phyloP scores from a whole-genome alignment of 192 early-diverging fungal genomes.

The Backusella sp. region DNA sequence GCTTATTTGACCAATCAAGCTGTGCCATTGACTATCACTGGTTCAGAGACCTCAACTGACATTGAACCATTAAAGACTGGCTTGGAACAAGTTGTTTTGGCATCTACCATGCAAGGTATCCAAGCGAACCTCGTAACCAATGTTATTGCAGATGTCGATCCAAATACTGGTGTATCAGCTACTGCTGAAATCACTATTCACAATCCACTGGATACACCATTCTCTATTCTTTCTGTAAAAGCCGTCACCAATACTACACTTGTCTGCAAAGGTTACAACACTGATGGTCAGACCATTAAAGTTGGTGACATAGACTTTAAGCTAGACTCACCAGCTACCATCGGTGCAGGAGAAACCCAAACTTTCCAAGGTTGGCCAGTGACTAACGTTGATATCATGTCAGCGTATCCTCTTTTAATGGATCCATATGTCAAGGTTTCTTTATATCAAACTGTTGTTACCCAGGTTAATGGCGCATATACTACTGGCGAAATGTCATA shows the following conservation, averaged over 20 bases:
- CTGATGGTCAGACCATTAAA: neutral
- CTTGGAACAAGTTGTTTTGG: slow-evolving; percentile 37
- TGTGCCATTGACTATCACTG: slow-evolving; percentile 36
- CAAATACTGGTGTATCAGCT: neutral
- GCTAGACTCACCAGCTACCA: neutral
- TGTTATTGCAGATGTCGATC: neutral
- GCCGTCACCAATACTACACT: neutral
- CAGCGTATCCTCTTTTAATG: neutral
- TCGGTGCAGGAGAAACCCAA: neutral
- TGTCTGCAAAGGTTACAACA: neutral
- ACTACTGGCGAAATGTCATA: neutral
- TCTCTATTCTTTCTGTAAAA: neutral
- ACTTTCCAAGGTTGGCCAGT: neutral
- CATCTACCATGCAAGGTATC: slow-evolving; percentile 46
- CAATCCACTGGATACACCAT: slow-evolving; percentile 23
- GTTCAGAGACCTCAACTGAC: slow-evolving; percentile 31
- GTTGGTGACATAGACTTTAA: neutral
- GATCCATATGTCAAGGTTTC: neutral
- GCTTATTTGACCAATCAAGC: slow-evolving; percentile 41
- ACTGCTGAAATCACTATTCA: slow-evolving; percentile 6
- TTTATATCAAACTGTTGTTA: neutral
- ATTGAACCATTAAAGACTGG: slow-evolving; percentile 46
- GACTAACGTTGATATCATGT: neutral
- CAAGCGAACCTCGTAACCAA: slow-evolving; percentile 35
- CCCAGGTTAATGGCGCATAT: neutral